These are phyloP conservation scores for Porphyrellus cyaneotinctus DNA, from an alignment of 768 basidiomycete species.

Conservation along the genomic window DNA sequence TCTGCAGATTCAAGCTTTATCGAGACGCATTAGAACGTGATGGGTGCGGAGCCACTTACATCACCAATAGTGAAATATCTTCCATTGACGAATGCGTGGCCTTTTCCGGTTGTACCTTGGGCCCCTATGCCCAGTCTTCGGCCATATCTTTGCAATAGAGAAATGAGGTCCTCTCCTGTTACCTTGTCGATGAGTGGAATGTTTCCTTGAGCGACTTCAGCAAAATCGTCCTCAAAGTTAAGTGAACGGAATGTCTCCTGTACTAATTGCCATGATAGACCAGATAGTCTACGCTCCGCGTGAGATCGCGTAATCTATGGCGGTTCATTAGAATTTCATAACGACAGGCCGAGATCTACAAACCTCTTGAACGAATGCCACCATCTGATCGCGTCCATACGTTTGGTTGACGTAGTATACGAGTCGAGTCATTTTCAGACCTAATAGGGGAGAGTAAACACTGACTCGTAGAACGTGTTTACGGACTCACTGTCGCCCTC, in stretches of 20 bases:
- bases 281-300: slow-evolving; percentile 28
- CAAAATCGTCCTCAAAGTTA: slow-evolving; percentile 35
- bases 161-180: slow-evolving; percentile 33
- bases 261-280: slow-evolving; percentile 43
- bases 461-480: background rate
- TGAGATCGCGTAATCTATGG: slow-evolving; percentile 39
- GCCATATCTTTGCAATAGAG: slow-evolving; percentile 50
- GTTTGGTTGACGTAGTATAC: slow-evolving; percentile 62
- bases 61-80: slow-evolving; percentile 66
- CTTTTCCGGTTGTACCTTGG: slow-evolving; percentile 35
- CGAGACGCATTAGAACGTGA: background rate
- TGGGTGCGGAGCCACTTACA: slow-evolving; percentile 39
- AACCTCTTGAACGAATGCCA: slow-evolving; percentile 57
- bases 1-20: slow-evolving; percentile 9
- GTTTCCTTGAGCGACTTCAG: slow-evolving; percentile 34
- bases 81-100: slow-evolving; percentile 88
- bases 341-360: background rate
- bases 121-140: slow-evolving; percentile 53
- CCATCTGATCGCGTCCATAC: slow-evolving; percentile 60
- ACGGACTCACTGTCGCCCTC: slow-evolving; percentile 36
- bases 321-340: background rate
- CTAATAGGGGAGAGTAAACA: slow-evolving; percentile 34
- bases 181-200: slow-evolving; percentile 25
- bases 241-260: slow-evolving; percentile 39
- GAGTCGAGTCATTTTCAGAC: slow-evolving; percentile 65